Conservation (phyloP, 495 filamentous ascomycete species). For the Lasiosphaeria ovina region DNA sequence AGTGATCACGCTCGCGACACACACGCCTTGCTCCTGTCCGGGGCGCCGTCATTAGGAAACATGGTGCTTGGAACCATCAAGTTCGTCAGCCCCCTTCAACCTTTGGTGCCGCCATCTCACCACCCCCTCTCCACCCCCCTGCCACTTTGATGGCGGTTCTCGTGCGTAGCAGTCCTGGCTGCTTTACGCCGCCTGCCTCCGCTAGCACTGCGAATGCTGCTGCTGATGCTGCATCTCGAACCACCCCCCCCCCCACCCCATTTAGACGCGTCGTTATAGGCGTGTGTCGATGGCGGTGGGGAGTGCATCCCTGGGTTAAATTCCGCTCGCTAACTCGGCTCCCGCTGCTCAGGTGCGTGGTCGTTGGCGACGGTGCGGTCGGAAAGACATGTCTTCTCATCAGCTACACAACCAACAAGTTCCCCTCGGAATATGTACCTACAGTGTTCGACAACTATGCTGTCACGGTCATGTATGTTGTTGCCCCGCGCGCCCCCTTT, state of each 20-base stretch:
- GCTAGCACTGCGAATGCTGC: background rate
- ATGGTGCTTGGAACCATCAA: slow-evolving; percentile 87
- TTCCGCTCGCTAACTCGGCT: slow-evolving; percentile 19
- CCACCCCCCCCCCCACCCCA: background rate
- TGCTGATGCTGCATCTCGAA: background rate
- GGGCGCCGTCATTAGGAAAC: slow-evolving; percentile 37
- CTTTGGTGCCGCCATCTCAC: background rate
- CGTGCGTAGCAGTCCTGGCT: background rate
- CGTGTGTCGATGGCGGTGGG: slow-evolving; percentile 11
- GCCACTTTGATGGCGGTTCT: background rate
- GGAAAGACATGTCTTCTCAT: slow-evolving; percentile 99
- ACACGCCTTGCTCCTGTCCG: slow-evolving; percentile 22
- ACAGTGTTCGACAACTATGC: slow-evolving; percentile 99
- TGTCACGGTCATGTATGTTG: slow-evolving; percentile 94
- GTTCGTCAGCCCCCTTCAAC: slow-evolving; percentile 48
- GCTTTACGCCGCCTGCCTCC: background rate
- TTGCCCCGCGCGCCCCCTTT: background rate
- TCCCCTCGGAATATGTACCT: slow-evolving; percentile 98
- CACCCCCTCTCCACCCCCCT: slow-evolving; percentile 10
- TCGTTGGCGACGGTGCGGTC: slow-evolving; percentile 98
- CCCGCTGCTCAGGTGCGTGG: slow-evolving; percentile 71
- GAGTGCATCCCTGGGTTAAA: background rate
- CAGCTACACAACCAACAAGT: slow-evolving; percentile 99
- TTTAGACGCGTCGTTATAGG: slow-evolving; percentile 9
- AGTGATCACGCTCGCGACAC: slow-evolving; percentile 21